Evolutionary conservation across 2,329 filamentous ascomycete species (phyloP).

Genomic region (Nothophoma quercina): DNA sequence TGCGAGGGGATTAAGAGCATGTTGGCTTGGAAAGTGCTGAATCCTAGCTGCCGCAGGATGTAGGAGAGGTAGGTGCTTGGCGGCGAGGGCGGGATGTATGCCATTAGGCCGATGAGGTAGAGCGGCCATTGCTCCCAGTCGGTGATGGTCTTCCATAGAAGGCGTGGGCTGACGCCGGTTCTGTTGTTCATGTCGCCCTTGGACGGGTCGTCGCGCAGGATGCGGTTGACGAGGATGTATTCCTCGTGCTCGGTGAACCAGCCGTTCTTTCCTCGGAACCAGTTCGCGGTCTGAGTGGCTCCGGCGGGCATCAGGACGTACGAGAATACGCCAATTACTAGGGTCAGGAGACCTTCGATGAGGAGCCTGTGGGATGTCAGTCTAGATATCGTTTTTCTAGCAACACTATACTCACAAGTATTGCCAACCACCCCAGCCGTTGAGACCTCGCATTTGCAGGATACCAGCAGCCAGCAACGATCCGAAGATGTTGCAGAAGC

Average conservation of each 20-base stretch:
- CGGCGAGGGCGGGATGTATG: conserved; percentile 37
- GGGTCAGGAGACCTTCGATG: conserved; percentile 64
- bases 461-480: conserved; percentile 52
- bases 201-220: conserved; percentile 64
- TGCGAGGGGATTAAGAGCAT: conserved; percentile 65
- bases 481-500: conserved; percentile 47
- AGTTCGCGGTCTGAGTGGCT: conserved; percentile 60
- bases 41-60: conserved; percentile 65
- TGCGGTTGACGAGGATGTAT: conserved; percentile 67
- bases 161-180: conserved; percentile 29
- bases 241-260: conserved; percentile 70
- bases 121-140: conserved; percentile 46
- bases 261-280: conserved; percentile 64
- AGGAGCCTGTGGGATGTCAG: conserved; percentile 48
- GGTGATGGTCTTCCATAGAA: conserved; percentile 32
- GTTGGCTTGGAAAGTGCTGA: conserved; percentile 69
- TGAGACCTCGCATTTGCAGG: conserved; percentile 52
- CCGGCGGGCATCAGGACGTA: conserved; percentile 63
- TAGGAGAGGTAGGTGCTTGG: conserved; percentile 58
- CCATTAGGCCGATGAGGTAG: conserved; percentile 55
- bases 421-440: conserved; percentile 54
- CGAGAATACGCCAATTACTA: conserved; percentile 61
- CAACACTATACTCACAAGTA: conserved; percentile 24
- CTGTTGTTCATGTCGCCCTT: conserved; percentile 62
- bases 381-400: conserved; percentile 49